Conservation (phyloP, 75 land plant genomes). For the Chamaecyparis obtusa region DNA sequence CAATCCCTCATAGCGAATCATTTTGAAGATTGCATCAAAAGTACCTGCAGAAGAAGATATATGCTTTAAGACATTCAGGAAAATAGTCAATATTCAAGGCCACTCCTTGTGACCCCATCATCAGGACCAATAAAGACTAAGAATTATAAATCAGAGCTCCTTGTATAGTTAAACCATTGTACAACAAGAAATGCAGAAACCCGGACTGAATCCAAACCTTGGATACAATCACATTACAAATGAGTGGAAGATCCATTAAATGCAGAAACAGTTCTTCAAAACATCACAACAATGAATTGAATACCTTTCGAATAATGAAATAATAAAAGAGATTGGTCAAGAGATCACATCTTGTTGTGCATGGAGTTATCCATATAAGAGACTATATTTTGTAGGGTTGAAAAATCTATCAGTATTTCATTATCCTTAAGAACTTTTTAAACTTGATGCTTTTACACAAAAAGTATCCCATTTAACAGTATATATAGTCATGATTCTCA, state of each 20-base stretch:
- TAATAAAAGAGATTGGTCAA: not conserved
- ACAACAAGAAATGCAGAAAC: not conserved
- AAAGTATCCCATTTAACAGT: not conserved
- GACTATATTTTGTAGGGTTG: not conserved
- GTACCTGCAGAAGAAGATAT: slow-evolving; percentile 30
- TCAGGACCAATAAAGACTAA: not conserved
- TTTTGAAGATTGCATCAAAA: slow-evolving; percentile 55
- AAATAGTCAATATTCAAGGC: not conserved
- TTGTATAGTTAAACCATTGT: not conserved
- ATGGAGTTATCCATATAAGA: not conserved
- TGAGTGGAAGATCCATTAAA: not conserved
- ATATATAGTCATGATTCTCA: not conserved
- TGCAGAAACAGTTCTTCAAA: not conserved
- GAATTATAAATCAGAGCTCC: not conserved
- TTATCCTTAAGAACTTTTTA: not conserved
- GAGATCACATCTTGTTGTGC: not conserved
- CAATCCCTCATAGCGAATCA: slow-evolving; percentile 58
- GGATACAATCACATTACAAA: not conserved
- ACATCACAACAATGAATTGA: not conserved
- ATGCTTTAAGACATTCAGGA: not conserved
- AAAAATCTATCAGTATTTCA: not conserved
- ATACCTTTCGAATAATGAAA: not conserved
- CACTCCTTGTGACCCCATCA: not conserved
- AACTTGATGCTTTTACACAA: not conserved
- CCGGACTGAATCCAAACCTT: not conserved